These are phyloP conservation scores for Syzygium oleosum DNA, from an alignment of 345 rosid species.

Conservation along the genomic window DNA sequence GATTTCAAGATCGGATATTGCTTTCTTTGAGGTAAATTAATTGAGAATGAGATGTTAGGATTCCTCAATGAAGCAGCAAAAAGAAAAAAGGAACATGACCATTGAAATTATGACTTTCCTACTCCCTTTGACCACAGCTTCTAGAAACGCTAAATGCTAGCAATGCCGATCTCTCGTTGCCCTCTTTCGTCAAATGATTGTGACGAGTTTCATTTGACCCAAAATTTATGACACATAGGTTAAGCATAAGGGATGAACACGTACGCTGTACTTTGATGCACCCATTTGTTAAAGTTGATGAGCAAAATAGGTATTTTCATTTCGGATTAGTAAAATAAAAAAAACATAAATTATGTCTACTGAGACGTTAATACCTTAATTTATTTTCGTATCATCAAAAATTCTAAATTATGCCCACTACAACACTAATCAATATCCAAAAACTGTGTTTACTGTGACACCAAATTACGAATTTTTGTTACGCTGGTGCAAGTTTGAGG, in stretches of 20 bases:
- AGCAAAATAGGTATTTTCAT: not conserved
- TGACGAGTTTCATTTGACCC: not conserved
- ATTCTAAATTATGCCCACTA: accelerated
- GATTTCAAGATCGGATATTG: not conserved
- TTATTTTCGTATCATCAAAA: not conserved
- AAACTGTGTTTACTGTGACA: no score
- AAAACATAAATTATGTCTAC: not conserved
- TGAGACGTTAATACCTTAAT: not conserved
- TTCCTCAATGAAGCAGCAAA: not conserved
- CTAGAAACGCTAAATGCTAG: not conserved
- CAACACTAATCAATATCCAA: no score
- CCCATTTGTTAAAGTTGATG: not conserved
- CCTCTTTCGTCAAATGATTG: not conserved
- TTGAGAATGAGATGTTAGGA: no score
- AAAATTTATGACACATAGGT: not conserved
- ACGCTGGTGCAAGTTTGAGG: no score
- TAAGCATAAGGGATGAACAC: not conserved
- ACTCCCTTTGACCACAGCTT: not conserved
- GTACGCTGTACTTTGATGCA: not conserved
- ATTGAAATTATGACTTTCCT: not conserved
- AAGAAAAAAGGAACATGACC: not conserved
- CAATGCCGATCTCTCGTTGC: not conserved
- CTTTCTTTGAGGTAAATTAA: not conserved
- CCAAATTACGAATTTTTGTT: not conserved
- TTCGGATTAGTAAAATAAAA: not conserved